These are phyloP conservation scores for Malassezia furfur DNA, from an alignment of 1,284 basidiomycete species.

Conservation along the genomic window DNA sequence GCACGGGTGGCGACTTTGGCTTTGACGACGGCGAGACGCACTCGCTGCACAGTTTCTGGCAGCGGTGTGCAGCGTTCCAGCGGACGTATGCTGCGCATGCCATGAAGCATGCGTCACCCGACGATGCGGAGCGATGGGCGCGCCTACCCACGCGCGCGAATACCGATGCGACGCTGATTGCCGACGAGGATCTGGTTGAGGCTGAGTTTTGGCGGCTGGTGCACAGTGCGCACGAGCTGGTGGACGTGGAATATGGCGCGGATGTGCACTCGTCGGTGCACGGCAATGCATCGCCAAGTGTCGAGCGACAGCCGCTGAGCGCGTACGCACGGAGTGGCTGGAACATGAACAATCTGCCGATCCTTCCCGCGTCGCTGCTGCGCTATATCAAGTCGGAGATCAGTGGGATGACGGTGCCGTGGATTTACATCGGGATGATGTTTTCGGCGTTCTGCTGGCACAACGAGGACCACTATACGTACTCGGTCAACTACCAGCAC, in stretches of 20 bases:
- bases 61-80: conserved; percentile 72
- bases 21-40: conserved; percentile 98
- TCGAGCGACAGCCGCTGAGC: conserved; percentile 81
- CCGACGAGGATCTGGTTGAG: conserved; percentile 80
- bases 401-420: conserved; percentile 98
- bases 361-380: conserved; percentile 72
- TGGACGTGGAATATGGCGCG: conserved; percentile 97
- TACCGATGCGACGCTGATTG: conserved; percentile 50
- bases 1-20: conserved; percentile 93
- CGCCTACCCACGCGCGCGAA: conserved; percentile 14
- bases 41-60: conserved; percentile 80
- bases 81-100: conserved; percentile 58
- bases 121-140: neutral
- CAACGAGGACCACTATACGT: conserved; percentile 99
- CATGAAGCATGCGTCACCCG: conserved; percentile 19
- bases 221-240: conserved; percentile 75
- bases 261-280: conserved; percentile 96
- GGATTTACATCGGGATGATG: conserved; percentile 99
- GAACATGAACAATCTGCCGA: conserved; percentile 97
- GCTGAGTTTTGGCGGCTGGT: conserved; percentile 94
- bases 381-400: conserved; percentile 95
- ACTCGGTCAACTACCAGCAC: conserved; percentile 64
- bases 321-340: conserved; percentile 82
- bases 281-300: conserved; percentile 88
- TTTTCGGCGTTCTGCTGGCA: conserved; percentile 99